phyloP scores from a whole-genome alignment of 805 yeast genomes.

The Maudiozyma serrabonitensis region DNA sequence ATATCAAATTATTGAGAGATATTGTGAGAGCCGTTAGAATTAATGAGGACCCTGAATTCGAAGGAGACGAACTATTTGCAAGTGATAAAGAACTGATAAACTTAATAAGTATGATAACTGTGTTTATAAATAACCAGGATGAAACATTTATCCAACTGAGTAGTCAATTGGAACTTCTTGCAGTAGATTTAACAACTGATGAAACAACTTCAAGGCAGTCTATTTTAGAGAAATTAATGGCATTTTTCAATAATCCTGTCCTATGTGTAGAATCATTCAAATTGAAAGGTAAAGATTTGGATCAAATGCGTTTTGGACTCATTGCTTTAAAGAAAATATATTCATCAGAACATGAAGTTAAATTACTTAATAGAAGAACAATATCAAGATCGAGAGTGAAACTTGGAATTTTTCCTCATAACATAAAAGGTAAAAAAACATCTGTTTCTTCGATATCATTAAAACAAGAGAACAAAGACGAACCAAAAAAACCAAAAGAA shows the following conservation, averaged over 20 bases:
- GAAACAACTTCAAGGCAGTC: neutral
- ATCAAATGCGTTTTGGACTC: neutral
- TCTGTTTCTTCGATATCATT: neutral
- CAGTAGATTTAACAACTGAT: neutral
- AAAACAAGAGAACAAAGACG: neutral
- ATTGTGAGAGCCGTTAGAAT: neutral
- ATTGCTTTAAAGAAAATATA: neutral
- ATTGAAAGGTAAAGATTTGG: neutral
- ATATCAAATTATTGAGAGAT: constrained; percentile 1
- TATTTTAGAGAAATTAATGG: neutral
- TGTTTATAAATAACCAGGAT: neutral
- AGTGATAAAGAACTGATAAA: constrained; percentile 5
- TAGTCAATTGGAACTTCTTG: neutral
- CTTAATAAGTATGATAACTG: neutral
- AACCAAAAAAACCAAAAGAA: neutral
- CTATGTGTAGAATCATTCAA: neutral
- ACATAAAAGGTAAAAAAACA: neutral
- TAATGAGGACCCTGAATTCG: neutral
- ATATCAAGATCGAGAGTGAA: constrained; percentile 3
- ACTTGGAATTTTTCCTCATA: constrained; percentile 2
- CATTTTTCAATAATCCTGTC: neutral
- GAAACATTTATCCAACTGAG: neutral
- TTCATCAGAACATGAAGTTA: neutral
- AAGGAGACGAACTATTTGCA: neutral
- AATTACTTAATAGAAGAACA: constrained; percentile 2